Base-by-base conservation (phyloP, 257 asterid species). In the Marsdenia floribunda region DNA sequence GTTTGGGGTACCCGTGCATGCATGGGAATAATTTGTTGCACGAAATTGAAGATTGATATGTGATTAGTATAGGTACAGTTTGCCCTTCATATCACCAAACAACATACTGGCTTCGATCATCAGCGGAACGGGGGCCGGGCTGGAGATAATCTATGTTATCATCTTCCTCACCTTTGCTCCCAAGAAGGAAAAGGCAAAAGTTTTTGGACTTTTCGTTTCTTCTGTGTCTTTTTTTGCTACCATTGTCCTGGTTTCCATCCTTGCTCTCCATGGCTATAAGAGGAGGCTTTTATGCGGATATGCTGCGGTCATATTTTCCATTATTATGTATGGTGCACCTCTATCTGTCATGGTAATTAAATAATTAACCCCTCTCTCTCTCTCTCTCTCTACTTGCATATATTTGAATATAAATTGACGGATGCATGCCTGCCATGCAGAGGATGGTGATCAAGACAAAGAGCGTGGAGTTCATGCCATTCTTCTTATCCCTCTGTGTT, bases 391-490 rank as follows among this genome's bases (percentile, higher is more conserved):
- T 5, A 12, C 46, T 29, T 29, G 33, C 33, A 29, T 29, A 29
- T 29, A 29, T 29, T 29, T 29, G 33, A 29, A 0, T 29, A 29
- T n/a, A 29, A 29, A 29, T 6, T 38, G 14, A 72, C 3, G 38
- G n/a, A n/a, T 42, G 6, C n/a, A 16, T 42, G 3, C 22, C n/a
- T 47, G 13, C 7, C 10, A 21, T 61, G 78, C 80, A 92, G 98
- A 89, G 93, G 73, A 55, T 86, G 87, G 98, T 92, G 89, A 88
- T 92, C 70, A 87, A 82, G 72, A 89, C 90, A 29, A 88, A 85
- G 80, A 92, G 97, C 26, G 97, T 92, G 75, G 97, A 92, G 83
- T 90, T 77, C 21, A 92, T 92, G 97, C 97, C 97, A 5, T 90
- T 92, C 72, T 83, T 82, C 21, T 68, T 92, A 53, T 92, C 98